These are phyloP conservation scores for Talinum fruticosum DNA, from an alignment of 148 eudicot genomes.

Conservation along the genomic window DNA sequence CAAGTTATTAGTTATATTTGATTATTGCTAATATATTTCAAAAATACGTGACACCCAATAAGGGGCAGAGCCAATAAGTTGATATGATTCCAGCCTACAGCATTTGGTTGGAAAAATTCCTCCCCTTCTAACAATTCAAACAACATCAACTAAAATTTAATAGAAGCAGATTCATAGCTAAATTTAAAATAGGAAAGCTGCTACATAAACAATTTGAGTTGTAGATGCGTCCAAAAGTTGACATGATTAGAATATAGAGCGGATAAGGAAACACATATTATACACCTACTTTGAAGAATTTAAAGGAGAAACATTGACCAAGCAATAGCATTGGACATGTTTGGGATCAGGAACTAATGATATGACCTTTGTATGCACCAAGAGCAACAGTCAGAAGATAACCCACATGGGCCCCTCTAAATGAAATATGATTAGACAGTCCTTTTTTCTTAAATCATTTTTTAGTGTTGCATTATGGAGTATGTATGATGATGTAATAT, in stretches of 20 bases:
- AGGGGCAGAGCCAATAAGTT: no score
- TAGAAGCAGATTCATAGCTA: neutral
- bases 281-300: slow-evolving; percentile 7
- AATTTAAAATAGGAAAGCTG: neutral
- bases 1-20: no score
- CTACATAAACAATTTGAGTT: neutral
- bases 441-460: neutral
- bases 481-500: slow-evolving; percentile 19
- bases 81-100: neutral
- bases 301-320: slow-evolving; percentile 12
- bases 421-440: slow-evolving; percentile 43
- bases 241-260: slow-evolving; percentile 21
- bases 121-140: neutral
- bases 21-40: no score
- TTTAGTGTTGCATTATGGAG: slow-evolving; percentile 16
- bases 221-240: slow-evolving; percentile 4
- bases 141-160: neutral
- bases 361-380: slow-evolving; percentile 27
- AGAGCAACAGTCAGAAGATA: slow-evolving; percentile 51
- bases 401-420: slow-evolving; percentile 37
- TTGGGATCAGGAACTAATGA: slow-evolving; percentile 14
- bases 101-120: neutral
- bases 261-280: slow-evolving; percentile 16
- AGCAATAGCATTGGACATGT: slow-evolving; percentile 15
- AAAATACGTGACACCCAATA: no score